Conservation (phyloP, 2,329 filamentous ascomycete genomes). For the Trichoderma koningiopsis region DNA sequence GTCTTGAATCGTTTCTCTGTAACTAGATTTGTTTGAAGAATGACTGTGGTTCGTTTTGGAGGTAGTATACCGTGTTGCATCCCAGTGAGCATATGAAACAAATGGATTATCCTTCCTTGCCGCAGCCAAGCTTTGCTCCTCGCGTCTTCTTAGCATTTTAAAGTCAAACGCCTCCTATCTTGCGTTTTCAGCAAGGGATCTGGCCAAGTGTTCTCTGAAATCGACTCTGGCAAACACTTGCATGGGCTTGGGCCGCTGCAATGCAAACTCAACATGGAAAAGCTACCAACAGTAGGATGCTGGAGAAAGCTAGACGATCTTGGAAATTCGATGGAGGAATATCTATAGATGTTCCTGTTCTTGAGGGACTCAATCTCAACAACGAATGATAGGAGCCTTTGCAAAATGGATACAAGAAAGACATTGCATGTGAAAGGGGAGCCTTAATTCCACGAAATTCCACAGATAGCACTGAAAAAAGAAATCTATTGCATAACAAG, state of each 20-base stretch:
- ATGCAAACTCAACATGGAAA: too few relatives aligned
- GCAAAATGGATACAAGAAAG: background rate
- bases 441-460: background rate
- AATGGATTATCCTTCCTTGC: background rate
- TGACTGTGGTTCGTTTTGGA: background rate
- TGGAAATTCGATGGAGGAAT: background rate
- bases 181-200: background rate
- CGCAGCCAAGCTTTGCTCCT: background rate
- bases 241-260: too few relatives aligned
- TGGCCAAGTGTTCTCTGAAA: too few relatives aligned
- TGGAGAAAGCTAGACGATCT: too few relatives aligned
- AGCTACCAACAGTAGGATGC: background rate
- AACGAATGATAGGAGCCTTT: background rate
- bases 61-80: background rate
- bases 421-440: background rate
- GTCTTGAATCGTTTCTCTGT: background rate
- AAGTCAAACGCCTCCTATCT: background rate
- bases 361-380: background rate
- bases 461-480: background rate
- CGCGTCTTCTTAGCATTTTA: background rate
- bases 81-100: background rate
- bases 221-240: too few relatives aligned
- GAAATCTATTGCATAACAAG: background rate
- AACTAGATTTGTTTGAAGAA: background rate
- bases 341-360: background rate